These are phyloP conservation scores for Mycosarcoma mackinlayi DNA, from an alignment of 1,284 basidiomycete species.

Conservation along the genomic window DNA sequence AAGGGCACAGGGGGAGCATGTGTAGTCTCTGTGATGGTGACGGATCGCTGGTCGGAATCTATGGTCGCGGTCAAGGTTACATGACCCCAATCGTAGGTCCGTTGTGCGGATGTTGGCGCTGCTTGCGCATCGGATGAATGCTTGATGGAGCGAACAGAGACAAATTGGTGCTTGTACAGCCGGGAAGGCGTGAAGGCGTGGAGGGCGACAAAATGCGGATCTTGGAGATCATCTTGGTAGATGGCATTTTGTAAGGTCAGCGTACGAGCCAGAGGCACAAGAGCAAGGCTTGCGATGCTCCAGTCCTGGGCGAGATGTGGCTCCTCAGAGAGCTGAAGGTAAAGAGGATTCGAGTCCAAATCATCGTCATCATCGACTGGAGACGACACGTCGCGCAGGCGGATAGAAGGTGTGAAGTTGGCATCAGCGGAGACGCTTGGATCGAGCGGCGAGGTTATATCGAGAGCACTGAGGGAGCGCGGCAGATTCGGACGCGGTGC, in stretches of 20 bases:
- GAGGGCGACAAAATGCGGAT: conserved; percentile 26
- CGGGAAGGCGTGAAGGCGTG: conserved; percentile 39
- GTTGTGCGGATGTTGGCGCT: background rate
- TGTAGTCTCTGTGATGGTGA: conserved; percentile 26
- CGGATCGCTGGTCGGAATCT: conserved; percentile 14
- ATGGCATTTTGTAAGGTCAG: conserved; percentile 7
- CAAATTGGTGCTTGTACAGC: conserved; percentile 40
- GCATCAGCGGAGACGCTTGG: background rate
- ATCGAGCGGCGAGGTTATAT: conserved; percentile 10
- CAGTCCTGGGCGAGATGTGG: conserved; percentile 14
- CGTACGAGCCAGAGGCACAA: conserved; percentile 24
- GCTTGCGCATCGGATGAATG: background rate
- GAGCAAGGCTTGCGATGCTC: conserved; percentile 18
- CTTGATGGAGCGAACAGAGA: conserved; percentile 29
- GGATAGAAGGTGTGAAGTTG: background rate
- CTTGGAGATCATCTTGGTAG: conserved; percentile 1
- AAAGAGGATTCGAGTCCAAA: conserved; percentile 31
- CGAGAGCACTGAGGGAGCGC: conserved; percentile 24
- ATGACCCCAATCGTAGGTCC: conserved; percentile 15
- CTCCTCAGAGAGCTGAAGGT: conserved; percentile 28
- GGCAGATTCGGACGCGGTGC: conserved; percentile 7
- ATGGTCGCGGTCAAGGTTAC: conserved; percentile 31
- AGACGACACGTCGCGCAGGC: background rate
- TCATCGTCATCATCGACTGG: conserved; percentile 36
- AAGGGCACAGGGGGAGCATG: background rate